phyloP scores from a whole-genome alignment of 805 yeast species.

The Lipomyces anomalus region DNA sequence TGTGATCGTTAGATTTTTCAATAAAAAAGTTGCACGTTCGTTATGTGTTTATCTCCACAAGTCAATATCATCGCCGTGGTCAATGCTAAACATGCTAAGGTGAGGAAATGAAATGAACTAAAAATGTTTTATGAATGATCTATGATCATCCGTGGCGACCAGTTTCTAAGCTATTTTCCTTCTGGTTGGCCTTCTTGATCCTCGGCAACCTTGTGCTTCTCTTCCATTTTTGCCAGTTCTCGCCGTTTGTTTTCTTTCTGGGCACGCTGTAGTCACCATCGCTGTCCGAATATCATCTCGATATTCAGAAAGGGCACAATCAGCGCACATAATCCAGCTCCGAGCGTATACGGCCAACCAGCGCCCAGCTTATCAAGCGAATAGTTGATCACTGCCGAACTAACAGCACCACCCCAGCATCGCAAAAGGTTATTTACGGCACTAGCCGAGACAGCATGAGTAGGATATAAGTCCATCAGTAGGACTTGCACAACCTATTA shows the following conservation, averaged over 20 bases:
- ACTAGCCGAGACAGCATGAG: slow-evolving; percentile 64
- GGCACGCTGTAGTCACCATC: neutral
- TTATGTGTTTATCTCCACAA: too few species aligned
- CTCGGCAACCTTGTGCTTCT: neutral
- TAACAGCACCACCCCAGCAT: slow-evolving; percentile 66
- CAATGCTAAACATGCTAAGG: too few species aligned
- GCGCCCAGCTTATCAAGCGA: slow-evolving; percentile 54
- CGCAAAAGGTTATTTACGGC: slow-evolving; percentile 67
- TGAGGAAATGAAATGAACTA: too few species aligned
- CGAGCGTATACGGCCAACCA: slow-evolving; percentile 76
- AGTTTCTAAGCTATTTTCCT: too few species aligned
- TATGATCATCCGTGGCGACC: too few species aligned
- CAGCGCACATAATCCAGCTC: slow-evolving; percentile 39
- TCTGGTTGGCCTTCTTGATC: too few species aligned
- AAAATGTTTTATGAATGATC: too few species aligned
- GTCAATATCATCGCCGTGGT: too few species aligned
- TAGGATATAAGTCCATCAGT: slow-evolving; percentile 71
- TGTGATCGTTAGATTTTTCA: too few species aligned
- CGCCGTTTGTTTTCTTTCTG: neutral
- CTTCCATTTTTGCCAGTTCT: neutral
- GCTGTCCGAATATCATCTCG: neutral
- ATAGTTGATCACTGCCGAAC: slow-evolving; percentile 57
- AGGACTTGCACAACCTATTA: slow-evolving; percentile 55
- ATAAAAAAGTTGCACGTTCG: too few species aligned
- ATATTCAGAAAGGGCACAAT: neutral